A percentile compares a stretch with the other conserved stretches of the same genome.
phyloP scores from a whole-genome alignment of 139 green algal species.

The Dunaliella sp. region DNA sequence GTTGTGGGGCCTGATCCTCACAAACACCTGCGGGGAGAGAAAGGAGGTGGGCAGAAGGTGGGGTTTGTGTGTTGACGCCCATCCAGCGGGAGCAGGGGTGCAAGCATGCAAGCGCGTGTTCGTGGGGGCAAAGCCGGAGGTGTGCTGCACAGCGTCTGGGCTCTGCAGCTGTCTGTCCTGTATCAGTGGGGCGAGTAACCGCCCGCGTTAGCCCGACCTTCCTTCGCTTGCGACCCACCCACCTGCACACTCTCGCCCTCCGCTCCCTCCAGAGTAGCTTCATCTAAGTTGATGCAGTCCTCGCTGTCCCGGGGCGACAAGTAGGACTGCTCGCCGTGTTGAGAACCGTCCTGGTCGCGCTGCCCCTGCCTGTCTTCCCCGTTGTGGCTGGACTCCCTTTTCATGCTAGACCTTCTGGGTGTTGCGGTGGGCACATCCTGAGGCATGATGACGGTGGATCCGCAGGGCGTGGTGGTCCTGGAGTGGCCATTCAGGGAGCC shows the following conservation, averaged over 20 bases:
- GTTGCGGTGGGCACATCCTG: no score
- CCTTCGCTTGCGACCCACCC: no score
- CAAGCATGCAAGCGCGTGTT: not conserved
- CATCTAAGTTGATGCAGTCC: not conserved
- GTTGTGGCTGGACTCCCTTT: not conserved
- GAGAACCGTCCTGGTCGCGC: not conserved
- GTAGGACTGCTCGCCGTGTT: not conserved
- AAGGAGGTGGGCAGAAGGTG: not conserved
- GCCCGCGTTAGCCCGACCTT: no score
- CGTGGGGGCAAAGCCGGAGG: not conserved
- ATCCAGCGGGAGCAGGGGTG: not conserved
- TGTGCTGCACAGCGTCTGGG: no score
- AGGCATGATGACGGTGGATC: no score
- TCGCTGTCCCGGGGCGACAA: not conserved
- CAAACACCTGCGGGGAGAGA: constrained; percentile 44
- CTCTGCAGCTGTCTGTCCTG: no score
- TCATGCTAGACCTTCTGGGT: not conserved
- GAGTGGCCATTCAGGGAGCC: no score
- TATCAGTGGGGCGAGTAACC: no score
- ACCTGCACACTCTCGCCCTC: constrained; percentile 23
- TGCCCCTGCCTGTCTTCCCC: not conserved
- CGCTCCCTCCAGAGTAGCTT: not conserved
- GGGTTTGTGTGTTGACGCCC: not conserved
- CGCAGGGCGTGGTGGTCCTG: not conserved
- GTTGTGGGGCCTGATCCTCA: constrained; percentile 47